Conservation (phyloP, 345 rosid genomes). For the Rhodamnia argentea region DNA sequence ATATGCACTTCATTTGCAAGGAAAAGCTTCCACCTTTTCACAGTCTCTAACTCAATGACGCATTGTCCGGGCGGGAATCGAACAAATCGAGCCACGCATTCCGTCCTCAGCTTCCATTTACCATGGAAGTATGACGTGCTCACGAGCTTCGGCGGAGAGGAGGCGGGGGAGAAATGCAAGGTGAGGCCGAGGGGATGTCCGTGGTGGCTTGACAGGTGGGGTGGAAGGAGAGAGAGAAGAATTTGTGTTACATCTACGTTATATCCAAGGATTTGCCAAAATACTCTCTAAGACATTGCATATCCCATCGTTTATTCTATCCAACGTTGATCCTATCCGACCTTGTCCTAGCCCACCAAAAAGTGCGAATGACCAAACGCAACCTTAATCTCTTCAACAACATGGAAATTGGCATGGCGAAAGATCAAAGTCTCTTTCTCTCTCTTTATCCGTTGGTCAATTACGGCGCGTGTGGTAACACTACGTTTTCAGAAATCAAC, state of each 20-base stretch:
- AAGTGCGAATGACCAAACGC: fast-evolving
- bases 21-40: neutral
- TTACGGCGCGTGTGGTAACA: no score
- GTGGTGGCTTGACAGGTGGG: neutral
- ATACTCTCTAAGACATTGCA: neutral
- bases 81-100: neutral
- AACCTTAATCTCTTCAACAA: fast-evolving
- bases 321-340: fast-evolving
- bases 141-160: no score
- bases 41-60: neutral
- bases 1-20: no score
- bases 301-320: neutral
- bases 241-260: neutral
- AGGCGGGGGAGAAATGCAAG: no score
- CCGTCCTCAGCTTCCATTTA: neutral
- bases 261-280: no score
- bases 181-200: neutral
- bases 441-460: neutral
- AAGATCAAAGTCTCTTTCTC: neutral
- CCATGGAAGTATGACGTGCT: no score
- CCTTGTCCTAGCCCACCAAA: neutral
- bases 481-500: no score
- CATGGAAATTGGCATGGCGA: fast-evolving
- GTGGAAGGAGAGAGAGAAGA: neutral
- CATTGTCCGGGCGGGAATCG: neutral